Base-by-base conservation (phyloP, 805 yeast genomes). In the Cyberlindnera euphorbiae region DNA sequence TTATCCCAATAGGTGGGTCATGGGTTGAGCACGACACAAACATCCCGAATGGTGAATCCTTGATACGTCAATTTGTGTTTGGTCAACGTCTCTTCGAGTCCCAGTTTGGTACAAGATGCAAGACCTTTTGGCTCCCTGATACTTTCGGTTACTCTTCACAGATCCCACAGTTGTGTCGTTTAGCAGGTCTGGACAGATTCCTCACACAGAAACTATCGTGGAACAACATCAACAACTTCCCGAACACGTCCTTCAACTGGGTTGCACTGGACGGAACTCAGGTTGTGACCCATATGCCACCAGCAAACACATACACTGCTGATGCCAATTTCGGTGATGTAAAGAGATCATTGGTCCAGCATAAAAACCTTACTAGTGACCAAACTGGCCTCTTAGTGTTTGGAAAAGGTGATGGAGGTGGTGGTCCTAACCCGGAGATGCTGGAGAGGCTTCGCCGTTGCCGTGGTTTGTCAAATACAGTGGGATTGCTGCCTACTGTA, bases 21-120 rank as follows among this genome's bases (percentile, higher is more conserved):
- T 90, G 97, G 97, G 97, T 93, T 28, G 98, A 90, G 61, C 82
- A 87, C 58, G 98, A 90, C 58, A 90, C 97, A 9, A 90, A 90
- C 60, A 69, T 90, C 63, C 98, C 98, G n/a, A 68, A 75, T 44
- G 97, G 97, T 29, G 98, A 90, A 60, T 82, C 96, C 0, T 66
- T 90, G 38, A 78, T 79, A 6, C 75, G 98, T 46, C 98, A 90
- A 55, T 85, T 89, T 52, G 65, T 89, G 36, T 75, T 84, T 41
- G 98, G 98, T 14, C 98, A 90, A 64, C 67, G 93, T 35, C 88
- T 81, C 59, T 85, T 84, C 53, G 69, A 79, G 53, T 72, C 79
- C 41, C 75, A 88, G 52, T 93, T 90, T 63, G 96, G 95, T 3
- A 49, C 66, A 23, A 74, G 82, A 36, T 77, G 90, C 11, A 73